Evolutionary conservation across 225 moss, liverwort and hornwort genomes (phyloP), one percentile per base, ranked within the genome.

Genomic region (Polytrichum formosum): DNA sequence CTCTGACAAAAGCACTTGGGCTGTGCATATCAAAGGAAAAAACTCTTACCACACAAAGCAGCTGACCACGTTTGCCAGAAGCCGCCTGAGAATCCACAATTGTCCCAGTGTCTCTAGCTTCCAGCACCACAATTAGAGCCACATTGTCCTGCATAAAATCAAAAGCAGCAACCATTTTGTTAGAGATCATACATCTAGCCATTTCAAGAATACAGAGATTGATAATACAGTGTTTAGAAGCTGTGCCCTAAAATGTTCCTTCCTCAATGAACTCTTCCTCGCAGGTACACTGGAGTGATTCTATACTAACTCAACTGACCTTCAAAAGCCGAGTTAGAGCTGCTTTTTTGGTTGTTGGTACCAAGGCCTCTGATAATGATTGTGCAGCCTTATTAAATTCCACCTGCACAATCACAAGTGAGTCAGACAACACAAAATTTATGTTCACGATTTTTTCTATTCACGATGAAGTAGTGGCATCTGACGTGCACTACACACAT

Each of bases 381-480:
- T 97, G 97, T 18, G 97, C 97, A 72, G 97, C 97, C 74, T 97
- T 97, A 73, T 97, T 97, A 68, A 97, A 97, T 78, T 97, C 97
- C 75, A 97, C 97, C 97, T 97, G 75, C 63, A 61, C 13, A 71
- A 67, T 66, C 17, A 21, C 69, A 28, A 67, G 59, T 28, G n/a
- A 63, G 65, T 63, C 46, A 46, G 16, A 37, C 46, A 46, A 7
- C 46, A 13, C 13, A 46, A 16, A 4, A 46, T 2, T 13, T 31
- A 7, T 46, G 46, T 4, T 46, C 46, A 13, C 4, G 3, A 46
- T 46, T 16, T 4, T 37, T 46, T 46, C 46, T 46, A 46, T 46
- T 46, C 16, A 46, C 46, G 13, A 46, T 4, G 13, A 46, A 46
- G 37, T 37, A 37, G 37, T 9, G 10, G 37, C 10, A 37, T 46